Percentiles rank a stretch among this genome's conserved stretches.
Conservation (phyloP, 225 moss, liverwort and hornwort species). For the Pseudisothecium myosuroides region DNA sequence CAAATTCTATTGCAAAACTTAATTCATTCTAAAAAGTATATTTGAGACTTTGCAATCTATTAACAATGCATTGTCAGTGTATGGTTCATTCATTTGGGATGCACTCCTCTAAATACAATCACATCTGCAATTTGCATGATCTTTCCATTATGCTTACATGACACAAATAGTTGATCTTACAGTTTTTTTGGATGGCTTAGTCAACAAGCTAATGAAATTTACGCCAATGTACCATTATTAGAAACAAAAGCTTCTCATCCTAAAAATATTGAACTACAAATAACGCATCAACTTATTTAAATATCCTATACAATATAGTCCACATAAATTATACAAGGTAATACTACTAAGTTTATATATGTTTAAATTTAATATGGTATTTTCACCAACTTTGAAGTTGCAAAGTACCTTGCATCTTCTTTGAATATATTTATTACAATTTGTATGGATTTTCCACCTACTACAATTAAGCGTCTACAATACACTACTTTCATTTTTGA, state of each 20-base stretch:
- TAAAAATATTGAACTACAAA: not conserved
- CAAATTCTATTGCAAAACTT: not conserved
- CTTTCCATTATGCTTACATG: not conserved
- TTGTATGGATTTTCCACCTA: accelerated
- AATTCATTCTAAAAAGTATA: not conserved
- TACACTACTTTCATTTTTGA: too few species aligned
- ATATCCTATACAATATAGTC: not conserved
- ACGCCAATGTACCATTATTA: not conserved
- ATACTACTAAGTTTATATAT: not conserved
- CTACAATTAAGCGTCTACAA: not conserved
- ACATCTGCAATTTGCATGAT: not conserved
- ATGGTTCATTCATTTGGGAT: not conserved
- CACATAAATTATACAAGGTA: not conserved
- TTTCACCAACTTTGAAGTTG: not conserved
- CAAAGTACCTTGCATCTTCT: not conserved
- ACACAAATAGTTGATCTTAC: not conserved
- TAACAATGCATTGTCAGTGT: not conserved
- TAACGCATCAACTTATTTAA: not conserved
- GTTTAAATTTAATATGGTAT: not conserved
- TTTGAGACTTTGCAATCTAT: not conserved
- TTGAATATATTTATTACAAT: not conserved
- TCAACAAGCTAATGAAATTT: not conserved
- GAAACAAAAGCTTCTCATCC: not conserved
- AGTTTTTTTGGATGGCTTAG: accelerated
- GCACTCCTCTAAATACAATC: not conserved